A percentile compares a stretch with the other conserved stretches of the same genome.
These are phyloP conservation scores for Phytophthora syringae DNA, from an alignment of 352 stramenopile genomes.

Conservation along the genomic window DNA sequence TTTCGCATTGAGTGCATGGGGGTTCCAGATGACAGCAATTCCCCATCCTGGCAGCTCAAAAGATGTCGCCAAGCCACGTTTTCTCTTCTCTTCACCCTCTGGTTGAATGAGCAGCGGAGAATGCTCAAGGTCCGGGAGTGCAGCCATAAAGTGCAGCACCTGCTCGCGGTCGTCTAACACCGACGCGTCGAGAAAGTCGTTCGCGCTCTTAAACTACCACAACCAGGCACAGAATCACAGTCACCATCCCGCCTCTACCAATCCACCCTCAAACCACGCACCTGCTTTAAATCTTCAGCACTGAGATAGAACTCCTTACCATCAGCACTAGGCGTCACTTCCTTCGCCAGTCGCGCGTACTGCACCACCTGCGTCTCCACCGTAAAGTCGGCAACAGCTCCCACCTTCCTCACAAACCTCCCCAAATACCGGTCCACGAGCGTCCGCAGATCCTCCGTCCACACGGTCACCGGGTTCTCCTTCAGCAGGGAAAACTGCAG, in stretches of 20 bases:
- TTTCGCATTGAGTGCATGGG: conserved; percentile 21
- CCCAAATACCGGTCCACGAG: conserved; percentile 52
- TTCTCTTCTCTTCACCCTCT: conserved; percentile 6
- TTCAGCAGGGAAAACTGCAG: conserved; percentile 77
- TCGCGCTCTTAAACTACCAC: conserved; percentile 77
- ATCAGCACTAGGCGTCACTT: conserved; percentile 45
- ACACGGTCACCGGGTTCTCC: conserved; percentile 45
- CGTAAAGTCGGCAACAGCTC: conserved; percentile 65
- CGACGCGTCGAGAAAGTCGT: conserved; percentile 71
- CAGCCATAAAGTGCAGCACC: conserved; percentile 81
- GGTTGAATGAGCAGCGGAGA: conserved; percentile 62
- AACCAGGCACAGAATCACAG: not conserved
- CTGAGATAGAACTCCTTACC: conserved; percentile 50
- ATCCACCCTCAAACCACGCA: conserved; percentile 26
- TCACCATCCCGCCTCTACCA: not conserved
- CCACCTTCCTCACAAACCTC: conserved; percentile 58
- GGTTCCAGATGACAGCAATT: conserved; percentile 65
- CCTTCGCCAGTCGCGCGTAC: conserved; percentile 68
- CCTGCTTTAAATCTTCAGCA: conserved; percentile 73
- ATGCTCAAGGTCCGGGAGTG: conserved; percentile 54
- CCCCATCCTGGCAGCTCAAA: conserved; percentile 82
- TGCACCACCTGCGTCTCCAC: conserved; percentile 75
- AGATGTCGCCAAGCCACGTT: conserved; percentile 40
- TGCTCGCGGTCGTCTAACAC: conserved; percentile 78
- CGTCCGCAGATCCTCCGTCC: conserved; percentile 52